Percentiles rank a stretch among this genome's conserved stretches.
Evolutionary conservation across 2,329 filamentous ascomycete species (phyloP).

Genomic region (Sporothrix curviconia): DNA sequence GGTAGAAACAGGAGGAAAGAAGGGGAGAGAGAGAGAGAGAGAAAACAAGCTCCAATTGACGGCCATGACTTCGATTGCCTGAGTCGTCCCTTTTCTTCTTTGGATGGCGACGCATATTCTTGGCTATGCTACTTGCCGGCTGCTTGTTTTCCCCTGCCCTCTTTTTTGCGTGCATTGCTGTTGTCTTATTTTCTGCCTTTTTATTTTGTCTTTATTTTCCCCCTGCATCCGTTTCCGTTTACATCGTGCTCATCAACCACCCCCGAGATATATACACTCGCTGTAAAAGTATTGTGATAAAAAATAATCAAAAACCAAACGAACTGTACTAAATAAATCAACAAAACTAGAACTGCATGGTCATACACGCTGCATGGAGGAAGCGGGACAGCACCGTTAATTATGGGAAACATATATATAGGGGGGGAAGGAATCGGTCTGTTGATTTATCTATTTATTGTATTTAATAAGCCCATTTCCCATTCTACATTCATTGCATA

Average conservation of each 20-base stretch:
- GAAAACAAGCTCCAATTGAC: too few relatives aligned
- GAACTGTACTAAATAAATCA: not conserved
- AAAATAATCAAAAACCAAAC: not conserved
- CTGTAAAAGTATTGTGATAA: slow-evolving; percentile 9
- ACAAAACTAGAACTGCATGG: not conserved
- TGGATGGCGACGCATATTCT: not conserved
- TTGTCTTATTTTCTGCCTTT: not conserved
- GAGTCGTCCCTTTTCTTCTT: not conserved
- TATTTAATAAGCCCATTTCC: not conserved
- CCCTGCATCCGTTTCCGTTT: not conserved
- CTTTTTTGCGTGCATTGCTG: not conserved
- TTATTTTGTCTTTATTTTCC: not conserved
- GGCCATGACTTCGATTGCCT: too few relatives aligned
- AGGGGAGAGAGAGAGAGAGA: not conserved
- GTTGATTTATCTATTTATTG: not conserved
- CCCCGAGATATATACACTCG: not conserved
- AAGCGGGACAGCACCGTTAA: not conserved
- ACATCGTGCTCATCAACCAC: not conserved
- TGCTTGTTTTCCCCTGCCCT: not conserved
- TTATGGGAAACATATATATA: not conserved
- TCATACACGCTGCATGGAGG: not conserved
- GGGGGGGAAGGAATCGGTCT: not conserved
- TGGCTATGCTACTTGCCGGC: not conserved
- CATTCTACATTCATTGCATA: not conserved
- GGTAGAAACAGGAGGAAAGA: not conserved